Conservation (phyloP, 2,329 filamentous ascomycete species). For the Aureobasidium namibiae region DNA sequence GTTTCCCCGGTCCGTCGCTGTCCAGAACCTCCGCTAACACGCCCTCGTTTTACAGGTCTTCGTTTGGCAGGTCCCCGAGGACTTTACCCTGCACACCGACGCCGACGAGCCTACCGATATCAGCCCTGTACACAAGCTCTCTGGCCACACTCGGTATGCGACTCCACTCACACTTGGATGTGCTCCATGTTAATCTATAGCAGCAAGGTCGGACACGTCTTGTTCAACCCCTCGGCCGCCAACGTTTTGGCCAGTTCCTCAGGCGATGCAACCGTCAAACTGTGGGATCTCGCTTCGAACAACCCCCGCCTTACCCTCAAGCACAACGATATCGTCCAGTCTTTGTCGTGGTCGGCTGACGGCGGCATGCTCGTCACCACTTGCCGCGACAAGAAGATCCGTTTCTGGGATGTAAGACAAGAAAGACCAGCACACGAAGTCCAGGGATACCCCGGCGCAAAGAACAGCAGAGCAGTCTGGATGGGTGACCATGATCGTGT, state of each 20-base stretch:
- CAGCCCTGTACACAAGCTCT: slow-evolving; percentile 68
- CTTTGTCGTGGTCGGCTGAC: slow-evolving; percentile 88
- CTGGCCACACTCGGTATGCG: slow-evolving; percentile 73
- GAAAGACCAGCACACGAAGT: slow-evolving; percentile 79
- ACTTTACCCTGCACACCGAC: slow-evolving; percentile 77
- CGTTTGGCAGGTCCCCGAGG: slow-evolving; percentile 87
- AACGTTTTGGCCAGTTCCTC: slow-evolving; percentile 93
- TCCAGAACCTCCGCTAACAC: background rate
- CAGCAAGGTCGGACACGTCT: slow-evolving; percentile 94
- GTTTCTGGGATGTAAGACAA: slow-evolving; percentile 95
- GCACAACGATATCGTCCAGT: slow-evolving; percentile 88
- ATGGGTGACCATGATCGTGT: slow-evolving; percentile 94
- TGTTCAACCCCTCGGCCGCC: slow-evolving; percentile 94
- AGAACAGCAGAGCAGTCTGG: slow-evolving; percentile 96
- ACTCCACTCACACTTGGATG: background rate
- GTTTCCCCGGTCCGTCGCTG: background rate
- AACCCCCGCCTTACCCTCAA: slow-evolving; percentile 67
- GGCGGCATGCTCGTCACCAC: slow-evolving; percentile 84
- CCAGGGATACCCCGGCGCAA: slow-evolving; percentile 80
- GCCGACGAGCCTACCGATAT: slow-evolving; percentile 76
- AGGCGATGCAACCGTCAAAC: slow-evolving; percentile 87
- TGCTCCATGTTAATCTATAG: slow-evolving; percentile 20
- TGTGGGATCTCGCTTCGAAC: slow-evolving; percentile 86
- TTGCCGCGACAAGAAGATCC: slow-evolving; percentile 94
- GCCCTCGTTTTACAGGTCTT: slow-evolving; percentile 51